Percentiles rank a stretch among this genome's conserved stretches.
phyloP scores from a whole-genome alignment of 352 stramenopile species.

The Phytophthora aleatoria region DNA sequence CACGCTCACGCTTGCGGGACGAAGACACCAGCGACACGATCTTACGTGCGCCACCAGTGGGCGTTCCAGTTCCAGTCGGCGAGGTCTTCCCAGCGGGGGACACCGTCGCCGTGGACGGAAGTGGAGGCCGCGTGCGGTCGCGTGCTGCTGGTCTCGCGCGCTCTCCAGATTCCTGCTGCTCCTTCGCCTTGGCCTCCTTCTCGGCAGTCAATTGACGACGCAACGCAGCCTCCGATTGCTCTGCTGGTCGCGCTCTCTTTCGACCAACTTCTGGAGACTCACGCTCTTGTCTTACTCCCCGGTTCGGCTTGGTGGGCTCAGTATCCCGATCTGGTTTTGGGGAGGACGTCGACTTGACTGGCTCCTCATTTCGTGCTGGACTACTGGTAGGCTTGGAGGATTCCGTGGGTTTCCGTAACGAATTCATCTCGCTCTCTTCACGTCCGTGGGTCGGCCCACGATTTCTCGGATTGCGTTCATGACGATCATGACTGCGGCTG shows the following conservation, averaged over 20 bases:
- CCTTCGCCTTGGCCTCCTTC: constrained; percentile 54
- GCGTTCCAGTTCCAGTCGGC: constrained; percentile 23
- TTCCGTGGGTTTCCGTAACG: constrained; percentile 13
- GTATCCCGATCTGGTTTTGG: constrained; percentile 20
- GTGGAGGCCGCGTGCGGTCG: constrained; percentile 35
- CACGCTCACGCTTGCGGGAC: constrained; percentile 73
- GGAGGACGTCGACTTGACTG: constrained; percentile 17
- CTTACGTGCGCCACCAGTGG: constrained; percentile 46
- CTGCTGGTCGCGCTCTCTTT: constrained; percentile 59
- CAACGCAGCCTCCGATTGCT: constrained; percentile 67
- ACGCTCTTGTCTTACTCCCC: constrained; percentile 26
- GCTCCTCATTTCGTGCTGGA: constrained; percentile 25
- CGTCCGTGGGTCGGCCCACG: constrained; percentile 20
- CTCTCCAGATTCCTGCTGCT: constrained; percentile 30
- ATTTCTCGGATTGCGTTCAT: constrained; percentile 31
- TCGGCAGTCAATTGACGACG: constrained; percentile 78
- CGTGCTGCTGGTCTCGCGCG: constrained; percentile 22
- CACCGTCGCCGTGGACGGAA: constrained; percentile 19
- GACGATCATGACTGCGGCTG: constrained; percentile 33
- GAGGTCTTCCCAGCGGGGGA: constrained; percentile 14
- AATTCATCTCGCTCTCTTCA: constrained; percentile 16
- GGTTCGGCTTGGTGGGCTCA: constrained; percentile 18
- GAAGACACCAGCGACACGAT: constrained; percentile 81
- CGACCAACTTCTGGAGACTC: constrained; percentile 18
- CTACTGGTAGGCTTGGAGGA: constrained; percentile 9